These are phyloP conservation scores for Thinopyrum obtusiflorum DNA, from an alignment of 202 grass and related monocot genomes.

Conservation along the genomic window DNA sequence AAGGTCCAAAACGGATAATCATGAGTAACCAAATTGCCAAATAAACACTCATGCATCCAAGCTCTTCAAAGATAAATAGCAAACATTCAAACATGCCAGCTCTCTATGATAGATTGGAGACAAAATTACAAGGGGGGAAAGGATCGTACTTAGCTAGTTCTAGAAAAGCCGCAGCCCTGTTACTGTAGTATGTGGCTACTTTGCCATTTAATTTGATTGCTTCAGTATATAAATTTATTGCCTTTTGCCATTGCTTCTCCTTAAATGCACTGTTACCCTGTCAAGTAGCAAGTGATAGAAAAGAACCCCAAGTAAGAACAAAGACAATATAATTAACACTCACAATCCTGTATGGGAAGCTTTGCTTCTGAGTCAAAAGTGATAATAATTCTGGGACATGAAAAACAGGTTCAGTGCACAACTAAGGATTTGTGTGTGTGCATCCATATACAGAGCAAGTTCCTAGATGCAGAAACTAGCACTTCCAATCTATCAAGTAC, in stretches of 20 bases:
- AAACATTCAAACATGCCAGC: slow-evolving; percentile 1
- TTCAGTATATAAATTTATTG: slow-evolving; percentile 82
- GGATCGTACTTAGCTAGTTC: slow-evolving; percentile 61
- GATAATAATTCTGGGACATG: slow-evolving; percentile 5
- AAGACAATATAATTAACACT: neutral
- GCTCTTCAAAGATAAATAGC: neutral
- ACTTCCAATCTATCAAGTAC: neutral
- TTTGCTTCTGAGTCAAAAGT: neutral
- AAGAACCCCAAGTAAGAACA: slow-evolving; percentile 10
- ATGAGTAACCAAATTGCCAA: neutral
- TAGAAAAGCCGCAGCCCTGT: slow-evolving; percentile 93
- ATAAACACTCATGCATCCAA: neutral
- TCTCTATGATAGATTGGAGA: neutral
- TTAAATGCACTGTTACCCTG: slow-evolving; percentile 94
- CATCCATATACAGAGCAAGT: neutral
- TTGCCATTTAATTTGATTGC: slow-evolving; percentile 91
- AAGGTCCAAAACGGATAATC: slow-evolving; percentile 31
- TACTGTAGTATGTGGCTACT: slow-evolving; percentile 86
- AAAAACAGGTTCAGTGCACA: slow-evolving; percentile 4
- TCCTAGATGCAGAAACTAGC: neutral
- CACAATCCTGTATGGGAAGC: neutral
- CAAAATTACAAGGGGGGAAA: neutral
- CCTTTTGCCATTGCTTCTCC: slow-evolving; percentile 95
- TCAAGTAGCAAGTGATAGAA: neutral
- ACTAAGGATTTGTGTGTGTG: neutral